A percentile compares a stretch with the other conserved stretches of the same genome.
Conservation (phyloP, 179 eudicot species). For the Carnegiea gigantea region DNA sequence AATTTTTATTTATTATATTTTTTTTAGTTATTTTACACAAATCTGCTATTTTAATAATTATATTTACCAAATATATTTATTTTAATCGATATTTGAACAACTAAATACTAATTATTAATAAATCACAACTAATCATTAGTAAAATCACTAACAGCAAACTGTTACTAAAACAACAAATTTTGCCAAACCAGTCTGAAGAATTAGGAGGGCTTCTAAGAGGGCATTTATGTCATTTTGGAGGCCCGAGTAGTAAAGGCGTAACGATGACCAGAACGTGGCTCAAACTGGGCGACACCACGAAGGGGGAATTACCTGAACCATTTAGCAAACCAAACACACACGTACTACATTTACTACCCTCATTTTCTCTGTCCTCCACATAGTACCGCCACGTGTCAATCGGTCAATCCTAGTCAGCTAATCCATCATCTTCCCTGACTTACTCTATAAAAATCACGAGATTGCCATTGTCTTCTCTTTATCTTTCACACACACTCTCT, state of each 20-base stretch:
- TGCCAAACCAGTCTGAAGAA: too few relatives aligned
- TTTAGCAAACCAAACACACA: neutral
- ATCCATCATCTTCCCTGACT: neutral
- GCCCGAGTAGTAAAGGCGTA: neutral
- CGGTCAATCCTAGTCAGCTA: slow-evolving; percentile 30
- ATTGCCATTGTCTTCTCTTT: slow-evolving; percentile 21
- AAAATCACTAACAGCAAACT: too few relatives aligned
- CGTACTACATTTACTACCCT: neutral
- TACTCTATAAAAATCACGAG: slow-evolving; percentile 18
- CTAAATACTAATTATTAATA: too few relatives aligned
- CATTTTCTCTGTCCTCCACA: neutral
- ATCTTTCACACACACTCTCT: slow-evolving; percentile 22
- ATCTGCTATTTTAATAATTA: too few relatives aligned
- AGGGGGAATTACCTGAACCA: neutral
- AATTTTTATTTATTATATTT: too few relatives aligned
- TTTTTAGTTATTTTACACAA: too few relatives aligned
- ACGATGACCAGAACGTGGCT: slow-evolving; percentile 24
- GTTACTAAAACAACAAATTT: too few relatives aligned
- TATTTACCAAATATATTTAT: too few relatives aligned
- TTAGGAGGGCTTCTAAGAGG: neutral
- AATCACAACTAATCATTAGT: too few relatives aligned
- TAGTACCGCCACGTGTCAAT: slow-evolving; percentile 23
- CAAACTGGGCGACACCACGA: slow-evolving; percentile 16
- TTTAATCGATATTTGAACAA: too few relatives aligned
- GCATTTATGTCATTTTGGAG: neutral